Base-by-base conservation (phyloP, 345 rosid species). In the Physaria fendleri region DNA sequence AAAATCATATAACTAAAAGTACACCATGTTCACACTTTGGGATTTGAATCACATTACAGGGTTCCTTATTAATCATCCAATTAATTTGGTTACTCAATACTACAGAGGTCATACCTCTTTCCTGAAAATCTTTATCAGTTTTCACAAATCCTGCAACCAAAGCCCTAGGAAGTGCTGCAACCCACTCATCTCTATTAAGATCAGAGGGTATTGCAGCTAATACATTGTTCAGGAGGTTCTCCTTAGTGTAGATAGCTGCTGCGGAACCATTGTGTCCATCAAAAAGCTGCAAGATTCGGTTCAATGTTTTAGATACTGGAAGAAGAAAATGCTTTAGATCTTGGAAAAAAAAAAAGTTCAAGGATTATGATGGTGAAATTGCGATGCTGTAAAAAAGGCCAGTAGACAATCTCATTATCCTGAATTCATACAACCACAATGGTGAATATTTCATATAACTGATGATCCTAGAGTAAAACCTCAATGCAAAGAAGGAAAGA, bases 221-320 rank as follows among this genome's bases (percentile, higher is more conserved):
- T 44, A 90, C 82, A 69, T 94, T 94, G 56, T 76, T 82, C 15
- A 94, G 62, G 18, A 94, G 90, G 70, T 94, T 85, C 76, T 94
- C 99, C 77, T 85, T 87, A 0, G 97, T 79, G 77, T 90, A 90
- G 24, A 90, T 82, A 59, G 99, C 99, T 52, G 99, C 99, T 34
- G 79, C 96, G 63, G 97, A 76, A 21, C 99, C 99, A 65, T 94
- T 94, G 62, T 94, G 99, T 23, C 99, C 99, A 77, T 94, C 99
- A 82, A 94, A 94, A 68, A 94, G 71, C 99, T 94, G 81, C 79
- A 76, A 62, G 39, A 58, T 10, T 65, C 5, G 17, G 11, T 33
- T 56, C 22, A 28, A 62, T 11, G 20, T 27, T 30, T n/a, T n/a
- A n/a, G n/a, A n/a, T n/a, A n/a, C n/a, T n/a, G n/a, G n/a, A n/a